Conservation (phyloP, 352 stramenopile species). For the Pilasporangium apinafurcum region DNA sequence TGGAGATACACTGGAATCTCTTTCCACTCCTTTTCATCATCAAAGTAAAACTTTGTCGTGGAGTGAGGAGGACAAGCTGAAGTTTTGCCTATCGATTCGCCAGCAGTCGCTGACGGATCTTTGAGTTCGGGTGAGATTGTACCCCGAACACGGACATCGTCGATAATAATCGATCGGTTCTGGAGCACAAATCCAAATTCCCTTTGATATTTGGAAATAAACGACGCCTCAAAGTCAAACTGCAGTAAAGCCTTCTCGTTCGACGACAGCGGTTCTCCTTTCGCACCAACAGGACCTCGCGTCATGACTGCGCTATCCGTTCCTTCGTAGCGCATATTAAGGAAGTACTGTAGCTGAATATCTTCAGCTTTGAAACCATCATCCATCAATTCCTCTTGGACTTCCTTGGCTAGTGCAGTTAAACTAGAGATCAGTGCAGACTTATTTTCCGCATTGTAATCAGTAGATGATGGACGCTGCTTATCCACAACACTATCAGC, state of each 20-base stretch:
- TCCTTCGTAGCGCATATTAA: slow-evolving; percentile 98
- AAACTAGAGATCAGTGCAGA: slow-evolving; percentile 33
- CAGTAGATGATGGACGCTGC: slow-evolving; percentile 84
- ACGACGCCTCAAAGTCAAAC: slow-evolving; percentile 87
- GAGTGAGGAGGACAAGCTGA: slow-evolving; percentile 39
- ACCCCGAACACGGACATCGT: slow-evolving; percentile 96
- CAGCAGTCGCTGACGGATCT: slow-evolving; percentile 16
- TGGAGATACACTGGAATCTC: slow-evolving; percentile 92
- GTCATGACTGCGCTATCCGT: slow-evolving; percentile 99
- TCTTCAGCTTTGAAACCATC: slow-evolving; percentile 86
- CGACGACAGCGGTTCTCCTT: slow-evolving; percentile 19
- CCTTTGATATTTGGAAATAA: slow-evolving; percentile 91
- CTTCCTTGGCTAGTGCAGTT: slow-evolving; percentile 46
- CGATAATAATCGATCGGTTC: slow-evolving; percentile 91
- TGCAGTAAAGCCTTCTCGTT: slow-evolving; percentile 23
- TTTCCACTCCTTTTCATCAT: slow-evolving; percentile 68
- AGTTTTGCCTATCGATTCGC: too few relatives aligned
- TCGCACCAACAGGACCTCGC: slow-evolving; percentile 43
- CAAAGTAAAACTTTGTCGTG: slow-evolving; percentile 76
- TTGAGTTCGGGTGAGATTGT: slow-evolving; percentile 82
- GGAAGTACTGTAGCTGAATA: slow-evolving; percentile 92
- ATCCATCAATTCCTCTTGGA: slow-evolving; percentile 60
- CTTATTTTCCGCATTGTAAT: slow-evolving; percentile 57
- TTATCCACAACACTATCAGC: slow-evolving; percentile 97
- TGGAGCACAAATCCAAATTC: slow-evolving; percentile 98